phyloP scores from a whole-genome alignment of 805 yeast species.

The Saccharomyces mikatae region DNA sequence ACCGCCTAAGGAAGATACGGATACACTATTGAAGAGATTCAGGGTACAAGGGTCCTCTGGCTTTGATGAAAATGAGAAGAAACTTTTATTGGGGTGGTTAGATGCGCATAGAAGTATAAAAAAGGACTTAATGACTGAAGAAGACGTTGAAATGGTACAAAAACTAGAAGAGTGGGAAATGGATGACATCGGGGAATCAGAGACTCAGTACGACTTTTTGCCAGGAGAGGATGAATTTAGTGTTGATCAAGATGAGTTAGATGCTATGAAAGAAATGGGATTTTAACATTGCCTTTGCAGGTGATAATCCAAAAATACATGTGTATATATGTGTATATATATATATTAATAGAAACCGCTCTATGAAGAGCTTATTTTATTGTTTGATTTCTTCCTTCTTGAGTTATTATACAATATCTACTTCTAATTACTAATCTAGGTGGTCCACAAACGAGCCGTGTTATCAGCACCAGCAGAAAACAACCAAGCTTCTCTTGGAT shows the following conservation, averaged over 20 bases:
- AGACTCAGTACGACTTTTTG: not conserved
- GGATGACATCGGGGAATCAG: not conserved
- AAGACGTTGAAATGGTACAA: not conserved
- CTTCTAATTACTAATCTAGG: constrained; percentile 32
- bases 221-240: constrained; percentile 7
- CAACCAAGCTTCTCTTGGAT: constrained; percentile 97
- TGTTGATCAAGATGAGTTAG: constrained; percentile 23
- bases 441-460: constrained; percentile 93
- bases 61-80: not conserved
- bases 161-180: constrained; percentile 1
- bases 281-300: constrained; percentile 1
- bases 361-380: not conserved
- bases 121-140: not conserved
- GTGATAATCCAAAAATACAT: not conserved
- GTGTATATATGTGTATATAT: not conserved
- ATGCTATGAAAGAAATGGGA: constrained; percentile 21
- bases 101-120: not conserved
- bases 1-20: not conserved
- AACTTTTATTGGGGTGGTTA: not conserved
- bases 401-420: not conserved
- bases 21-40: not conserved
- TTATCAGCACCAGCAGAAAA: constrained; percentile 97
- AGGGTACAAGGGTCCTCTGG: not conserved
- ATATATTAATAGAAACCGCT: not conserved
- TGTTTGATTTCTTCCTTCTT: not conserved